These are phyloP conservation scores for Microcyclosporella mali DNA, from an alignment of 2,329 filamentous ascomycete species.

Conservation along the genomic window DNA sequence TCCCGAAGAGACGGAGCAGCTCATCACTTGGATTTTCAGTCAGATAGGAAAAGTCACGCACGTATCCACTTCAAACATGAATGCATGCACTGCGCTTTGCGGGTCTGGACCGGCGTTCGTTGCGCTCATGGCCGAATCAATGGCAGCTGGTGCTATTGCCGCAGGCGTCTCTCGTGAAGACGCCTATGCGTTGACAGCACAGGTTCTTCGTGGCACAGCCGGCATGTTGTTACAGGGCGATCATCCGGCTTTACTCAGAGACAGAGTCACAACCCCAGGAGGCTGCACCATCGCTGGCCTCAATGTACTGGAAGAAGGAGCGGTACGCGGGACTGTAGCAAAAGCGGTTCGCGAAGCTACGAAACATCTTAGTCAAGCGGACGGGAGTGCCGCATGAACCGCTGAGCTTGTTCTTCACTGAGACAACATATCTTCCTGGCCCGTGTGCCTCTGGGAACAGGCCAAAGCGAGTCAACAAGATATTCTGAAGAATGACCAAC, in stretches of 20 bases:
- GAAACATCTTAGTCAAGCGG: no score
- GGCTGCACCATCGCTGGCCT: conserved; percentile 73
- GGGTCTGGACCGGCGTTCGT: conserved; percentile 73
- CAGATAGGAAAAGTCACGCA: conserved; percentile 65
- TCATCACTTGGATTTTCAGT: conserved; percentile 72
- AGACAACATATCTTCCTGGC: no score
- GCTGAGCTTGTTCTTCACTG: no score
- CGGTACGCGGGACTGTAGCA: conserved; percentile 60
- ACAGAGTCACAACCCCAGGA: conserved; percentile 71
- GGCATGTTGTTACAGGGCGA: conserved; percentile 62
- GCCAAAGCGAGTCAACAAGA: no score
- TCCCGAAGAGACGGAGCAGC: conserved; percentile 44
- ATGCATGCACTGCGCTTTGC: conserved; percentile 66
- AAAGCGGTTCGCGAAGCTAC: conserved; percentile 66
- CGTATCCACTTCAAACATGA: conserved; percentile 62
- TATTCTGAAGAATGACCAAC: no score
- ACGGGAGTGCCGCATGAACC: no score
- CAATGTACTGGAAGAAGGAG: conserved; percentile 66
- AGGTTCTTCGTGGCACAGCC: conserved; percentile 69
- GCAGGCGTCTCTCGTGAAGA: conserved; percentile 70
- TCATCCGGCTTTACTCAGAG: conserved; percentile 67
- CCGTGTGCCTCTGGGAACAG: no score
- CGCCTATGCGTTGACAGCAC: conserved; percentile 70
- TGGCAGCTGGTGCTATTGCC: conserved; percentile 70
- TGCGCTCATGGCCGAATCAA: conserved; percentile 66